phyloP scores from a whole-genome alignment of 352 stramenopile genomes.

The Globisporangium lucens region DNA sequence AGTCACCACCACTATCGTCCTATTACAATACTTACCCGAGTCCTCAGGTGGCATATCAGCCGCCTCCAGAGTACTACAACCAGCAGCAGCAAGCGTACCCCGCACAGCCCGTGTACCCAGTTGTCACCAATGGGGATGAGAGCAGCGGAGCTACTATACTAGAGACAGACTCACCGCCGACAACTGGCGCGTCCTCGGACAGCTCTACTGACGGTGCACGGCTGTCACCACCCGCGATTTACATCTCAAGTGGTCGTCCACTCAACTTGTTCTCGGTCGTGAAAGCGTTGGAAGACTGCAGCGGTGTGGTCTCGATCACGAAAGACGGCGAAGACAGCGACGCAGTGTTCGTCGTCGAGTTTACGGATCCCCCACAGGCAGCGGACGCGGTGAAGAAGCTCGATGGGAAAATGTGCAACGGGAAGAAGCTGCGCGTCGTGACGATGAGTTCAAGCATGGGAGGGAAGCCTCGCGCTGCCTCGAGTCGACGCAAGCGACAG shows the following conservation, averaged over 20 bases:
- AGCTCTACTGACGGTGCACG: conserved; percentile 7
- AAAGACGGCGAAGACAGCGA: conserved; percentile 36
- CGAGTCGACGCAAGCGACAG: conserved; percentile 66
- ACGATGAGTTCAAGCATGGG: conserved; percentile 6
- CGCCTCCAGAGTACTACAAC: conserved; percentile 9
- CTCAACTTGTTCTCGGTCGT: conserved; percentile 52
- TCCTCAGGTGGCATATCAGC: background rate
- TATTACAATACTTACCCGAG: conserved; percentile 7
- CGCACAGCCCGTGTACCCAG: conserved; percentile 1
- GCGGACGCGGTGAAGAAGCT: conserved; percentile 40
- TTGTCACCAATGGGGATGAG: background rate
- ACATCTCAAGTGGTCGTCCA: conserved; percentile 44
- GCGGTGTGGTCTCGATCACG: conserved; percentile 48
- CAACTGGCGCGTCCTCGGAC: background rate
- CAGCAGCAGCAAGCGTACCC: background rate
- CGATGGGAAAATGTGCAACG: conserved; percentile 50
- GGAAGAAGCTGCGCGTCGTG: conserved; percentile 45
- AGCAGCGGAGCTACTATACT: background rate
- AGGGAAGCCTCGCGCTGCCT: conserved; percentile 20
- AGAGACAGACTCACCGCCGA: conserved; percentile 10
- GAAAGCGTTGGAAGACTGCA: conserved; percentile 42
- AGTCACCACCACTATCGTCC: background rate
- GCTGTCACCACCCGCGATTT: conserved; percentile 25
- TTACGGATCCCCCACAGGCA: conserved; percentile 38
- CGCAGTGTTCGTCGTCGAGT: conserved; percentile 49